phyloP scores from a whole-genome alignment of 176 grass and related monocot genomes.

The Lolium rigidum region DNA sequence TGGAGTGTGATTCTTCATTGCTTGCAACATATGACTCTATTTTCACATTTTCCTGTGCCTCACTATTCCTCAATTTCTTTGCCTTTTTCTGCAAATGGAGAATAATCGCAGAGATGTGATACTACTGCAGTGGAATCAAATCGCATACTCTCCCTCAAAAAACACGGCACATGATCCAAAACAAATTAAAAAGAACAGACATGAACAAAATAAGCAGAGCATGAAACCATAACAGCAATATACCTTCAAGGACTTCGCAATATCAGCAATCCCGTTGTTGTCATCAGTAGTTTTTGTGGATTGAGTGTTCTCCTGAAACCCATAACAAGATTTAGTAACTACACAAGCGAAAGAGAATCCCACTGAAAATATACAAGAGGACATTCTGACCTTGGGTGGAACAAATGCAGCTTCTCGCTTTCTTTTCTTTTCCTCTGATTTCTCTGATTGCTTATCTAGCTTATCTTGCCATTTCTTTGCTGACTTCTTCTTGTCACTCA shows the following conservation, averaged over 20 bases:
- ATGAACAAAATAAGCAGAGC: not conserved
- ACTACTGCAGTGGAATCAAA: not conserved
- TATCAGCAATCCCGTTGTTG: constrained; percentile 48
- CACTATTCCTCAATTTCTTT: constrained; percentile 72
- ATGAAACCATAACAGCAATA: constrained; percentile 1
- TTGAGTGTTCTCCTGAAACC: constrained; percentile 71
- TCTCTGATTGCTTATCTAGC: constrained; percentile 87
- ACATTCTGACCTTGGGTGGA: constrained; percentile 74
- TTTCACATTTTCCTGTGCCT: constrained; percentile 61
- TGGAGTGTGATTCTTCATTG: constrained; percentile 52
- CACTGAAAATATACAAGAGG: not conserved
- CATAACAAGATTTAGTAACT: constrained; percentile 34
- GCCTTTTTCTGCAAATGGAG: constrained; percentile 75
- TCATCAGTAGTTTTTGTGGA: constrained; percentile 53
- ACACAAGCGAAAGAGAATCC: constrained; percentile 8
- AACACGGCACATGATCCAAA: not conserved
- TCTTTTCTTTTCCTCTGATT: constrained; percentile 86
- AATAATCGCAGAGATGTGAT: not conserved
- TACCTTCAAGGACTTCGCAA: constrained; percentile 93
- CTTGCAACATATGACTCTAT: constrained; percentile 77
- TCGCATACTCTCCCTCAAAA: not conserved
- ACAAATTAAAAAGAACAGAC: not conserved
- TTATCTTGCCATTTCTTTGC: constrained; percentile 95
- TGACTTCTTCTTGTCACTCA: constrained; percentile 91
- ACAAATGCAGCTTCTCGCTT: constrained; percentile 87